A percentile compares a stretch with the other conserved stretches of the same genome.
Evolutionary conservation across 495 filamentous ascomycete species (phyloP).

Genomic region (Neohortaea acidophila): DNA sequence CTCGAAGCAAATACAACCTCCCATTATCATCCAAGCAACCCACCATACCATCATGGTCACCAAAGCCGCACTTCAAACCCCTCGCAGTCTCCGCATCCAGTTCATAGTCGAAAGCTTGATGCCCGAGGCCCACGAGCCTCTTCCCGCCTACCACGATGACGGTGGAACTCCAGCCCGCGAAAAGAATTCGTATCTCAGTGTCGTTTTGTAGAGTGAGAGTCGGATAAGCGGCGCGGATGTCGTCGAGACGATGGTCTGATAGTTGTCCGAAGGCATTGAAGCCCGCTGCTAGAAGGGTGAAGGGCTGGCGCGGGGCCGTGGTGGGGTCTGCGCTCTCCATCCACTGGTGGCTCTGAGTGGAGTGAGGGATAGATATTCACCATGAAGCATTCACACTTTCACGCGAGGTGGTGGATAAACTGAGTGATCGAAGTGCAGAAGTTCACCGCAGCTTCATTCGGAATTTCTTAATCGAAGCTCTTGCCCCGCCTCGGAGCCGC

Average conservation of each 20-base stretch:
- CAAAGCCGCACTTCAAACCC: background rate
- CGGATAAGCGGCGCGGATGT: conserved; percentile 1
- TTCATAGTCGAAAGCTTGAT: background rate
- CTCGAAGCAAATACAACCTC: background rate
- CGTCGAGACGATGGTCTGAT: background rate
- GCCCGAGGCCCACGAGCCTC: conserved; percentile 2
- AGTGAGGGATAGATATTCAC: too few species aligned
- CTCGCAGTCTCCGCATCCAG: background rate
- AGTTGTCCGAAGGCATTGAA: conserved; percentile 13
- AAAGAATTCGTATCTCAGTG: conserved; percentile 2
- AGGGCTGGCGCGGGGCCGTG: too few species aligned
- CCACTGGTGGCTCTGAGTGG: too few species aligned
- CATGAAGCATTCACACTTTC: too few species aligned
- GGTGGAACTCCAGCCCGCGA: conserved; percentile 14
- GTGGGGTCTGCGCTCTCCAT: too few species aligned
- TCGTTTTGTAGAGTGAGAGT: background rate
- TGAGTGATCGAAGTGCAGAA: too few species aligned
- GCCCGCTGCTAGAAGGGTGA: conserved; percentile 5
- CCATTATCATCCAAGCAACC: background rate
- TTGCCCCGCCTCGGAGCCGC: too few species aligned
- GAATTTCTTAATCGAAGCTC: too few species aligned
- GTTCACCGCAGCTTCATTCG: too few species aligned
- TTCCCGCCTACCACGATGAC: background rate
- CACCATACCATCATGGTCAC: conserved; percentile 12
- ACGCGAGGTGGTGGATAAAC: too few species aligned